Percentiles rank a stretch among this genome's conserved stretches.
Conservation (phyloP, 2,329 filamentous ascomycete species). For the Ilyonectria destructans region DNA sequence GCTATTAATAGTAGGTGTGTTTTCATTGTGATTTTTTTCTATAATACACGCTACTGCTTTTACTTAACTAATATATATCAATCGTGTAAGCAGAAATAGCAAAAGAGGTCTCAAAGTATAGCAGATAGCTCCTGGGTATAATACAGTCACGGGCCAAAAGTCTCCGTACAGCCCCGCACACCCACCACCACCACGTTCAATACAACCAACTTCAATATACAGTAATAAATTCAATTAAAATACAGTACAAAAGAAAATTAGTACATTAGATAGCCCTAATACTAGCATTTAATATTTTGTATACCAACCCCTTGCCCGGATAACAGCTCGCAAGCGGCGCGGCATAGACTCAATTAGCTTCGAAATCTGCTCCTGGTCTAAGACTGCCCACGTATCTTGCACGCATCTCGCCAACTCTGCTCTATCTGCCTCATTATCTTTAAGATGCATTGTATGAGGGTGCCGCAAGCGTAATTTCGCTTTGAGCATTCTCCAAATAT, state of each 20-base stretch:
- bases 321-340: constrained; percentile 3
- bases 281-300: constrained; percentile 22
- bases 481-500: constrained; percentile 11
- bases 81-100: too few species aligned
- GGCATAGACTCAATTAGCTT: constrained; percentile 8
- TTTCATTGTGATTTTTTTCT: too few species aligned
- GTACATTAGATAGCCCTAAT: constrained; percentile 12
- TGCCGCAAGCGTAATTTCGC: constrained; percentile 1
- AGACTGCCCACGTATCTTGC: constrained; percentile 14
- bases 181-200: too few species aligned
- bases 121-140: too few species aligned
- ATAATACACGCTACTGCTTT: too few species aligned
- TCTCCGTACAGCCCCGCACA: too few species aligned
- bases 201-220: too few species aligned
- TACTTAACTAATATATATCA: too few species aligned
- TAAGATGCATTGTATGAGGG: constrained; percentile 1
- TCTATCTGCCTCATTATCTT: constrained; percentile 8
- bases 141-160: too few species aligned
- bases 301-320: constrained; percentile 21
- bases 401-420: constrained; percentile 7
- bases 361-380: too few species aligned
- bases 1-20: too few species aligned
- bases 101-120: too few species aligned
- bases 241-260: constrained; percentile 1
- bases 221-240: constrained; percentile 1